Percentiles rank a stretch among this genome's conserved stretches.
These are phyloP conservation scores for Candida hungchunana DNA, from an alignment of 805 yeast genomes.

Conservation along the genomic window DNA sequence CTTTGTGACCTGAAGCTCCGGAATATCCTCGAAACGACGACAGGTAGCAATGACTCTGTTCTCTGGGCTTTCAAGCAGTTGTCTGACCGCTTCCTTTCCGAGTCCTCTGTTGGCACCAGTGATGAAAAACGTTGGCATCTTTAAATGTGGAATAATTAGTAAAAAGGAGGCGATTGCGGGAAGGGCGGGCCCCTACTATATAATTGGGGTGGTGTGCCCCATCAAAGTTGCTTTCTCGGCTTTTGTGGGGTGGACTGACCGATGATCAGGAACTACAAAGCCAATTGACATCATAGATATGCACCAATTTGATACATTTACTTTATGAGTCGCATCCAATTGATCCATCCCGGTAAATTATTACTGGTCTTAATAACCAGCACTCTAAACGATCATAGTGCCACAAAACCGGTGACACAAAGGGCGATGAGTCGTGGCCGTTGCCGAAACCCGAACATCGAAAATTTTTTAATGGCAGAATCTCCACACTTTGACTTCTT, in stretches of 20 bases:
- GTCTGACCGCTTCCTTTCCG: constrained; percentile 22
- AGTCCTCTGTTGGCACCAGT: constrained; percentile 27
- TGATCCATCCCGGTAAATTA: too few species aligned
- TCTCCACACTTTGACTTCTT: not conserved
- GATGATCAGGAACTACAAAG: too few species aligned
- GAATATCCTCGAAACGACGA: constrained; percentile 11
- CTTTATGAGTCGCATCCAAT: too few species aligned
- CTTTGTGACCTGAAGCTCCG: constrained; percentile 20
- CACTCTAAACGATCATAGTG: too few species aligned
- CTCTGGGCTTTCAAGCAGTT: constrained; percentile 12
- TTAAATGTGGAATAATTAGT: constrained; percentile 3
- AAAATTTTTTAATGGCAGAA: constrained; percentile 3
- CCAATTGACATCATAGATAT: too few species aligned
- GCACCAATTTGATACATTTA: too few species aligned
- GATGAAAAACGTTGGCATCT: constrained; percentile 23
- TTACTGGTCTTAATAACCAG: too few species aligned
- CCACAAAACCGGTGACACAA: too few species aligned
- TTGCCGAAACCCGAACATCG: constrained; percentile 5
- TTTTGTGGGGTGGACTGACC: too few species aligned
- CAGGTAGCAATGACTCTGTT: constrained; percentile 26
- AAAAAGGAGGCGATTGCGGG: not conserved
- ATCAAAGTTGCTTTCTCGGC: too few species aligned
- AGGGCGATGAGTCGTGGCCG: constrained; percentile 21
- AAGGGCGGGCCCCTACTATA: not conserved
- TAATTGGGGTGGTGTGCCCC: too few species aligned